Evolutionary conservation across 2,329 filamentous ascomycete genomes (phyloP).

Genomic region (Tolypocladium inflatum): DNA sequence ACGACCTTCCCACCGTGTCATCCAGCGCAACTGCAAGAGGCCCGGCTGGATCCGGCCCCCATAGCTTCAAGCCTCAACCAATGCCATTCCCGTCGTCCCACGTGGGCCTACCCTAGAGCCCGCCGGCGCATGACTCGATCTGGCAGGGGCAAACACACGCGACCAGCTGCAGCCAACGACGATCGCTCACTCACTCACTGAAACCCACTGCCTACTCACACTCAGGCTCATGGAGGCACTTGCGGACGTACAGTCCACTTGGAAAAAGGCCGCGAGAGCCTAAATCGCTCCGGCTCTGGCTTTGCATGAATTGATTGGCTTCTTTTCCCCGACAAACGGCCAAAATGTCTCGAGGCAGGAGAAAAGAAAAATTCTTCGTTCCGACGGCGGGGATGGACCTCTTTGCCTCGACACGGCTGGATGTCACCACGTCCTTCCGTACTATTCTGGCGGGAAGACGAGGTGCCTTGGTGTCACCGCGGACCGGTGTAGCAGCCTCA

Average conservation of each 20-base stretch:
- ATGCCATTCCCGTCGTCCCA: neutral
- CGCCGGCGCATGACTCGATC: neutral
- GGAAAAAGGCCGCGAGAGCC: neutral
- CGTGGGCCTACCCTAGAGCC: neutral
- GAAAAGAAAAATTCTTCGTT: neutral
- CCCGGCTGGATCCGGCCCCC: neutral
- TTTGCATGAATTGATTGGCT: neutral
- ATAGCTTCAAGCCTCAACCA: neutral
- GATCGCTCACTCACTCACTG: neutral
- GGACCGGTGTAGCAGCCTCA: neutral
- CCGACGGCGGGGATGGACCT: neutral
- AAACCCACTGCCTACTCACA: neutral
- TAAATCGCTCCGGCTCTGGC: neutral
- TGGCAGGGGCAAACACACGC: neutral
- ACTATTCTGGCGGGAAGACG: too few relatives aligned
- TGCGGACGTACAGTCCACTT: neutral
- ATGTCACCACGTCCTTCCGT: neutral
- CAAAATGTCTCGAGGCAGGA: too few relatives aligned
- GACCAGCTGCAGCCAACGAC: neutral
- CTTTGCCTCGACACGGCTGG: neutral
- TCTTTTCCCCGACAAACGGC: too few relatives aligned
- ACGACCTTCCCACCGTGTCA: neutral
- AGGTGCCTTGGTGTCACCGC: neutral
- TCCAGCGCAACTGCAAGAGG: neutral
- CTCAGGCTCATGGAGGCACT: neutral